phyloP scores from a whole-genome alignment of 371 early-diverging fungal species.

The Massospora cicadina region DNA sequence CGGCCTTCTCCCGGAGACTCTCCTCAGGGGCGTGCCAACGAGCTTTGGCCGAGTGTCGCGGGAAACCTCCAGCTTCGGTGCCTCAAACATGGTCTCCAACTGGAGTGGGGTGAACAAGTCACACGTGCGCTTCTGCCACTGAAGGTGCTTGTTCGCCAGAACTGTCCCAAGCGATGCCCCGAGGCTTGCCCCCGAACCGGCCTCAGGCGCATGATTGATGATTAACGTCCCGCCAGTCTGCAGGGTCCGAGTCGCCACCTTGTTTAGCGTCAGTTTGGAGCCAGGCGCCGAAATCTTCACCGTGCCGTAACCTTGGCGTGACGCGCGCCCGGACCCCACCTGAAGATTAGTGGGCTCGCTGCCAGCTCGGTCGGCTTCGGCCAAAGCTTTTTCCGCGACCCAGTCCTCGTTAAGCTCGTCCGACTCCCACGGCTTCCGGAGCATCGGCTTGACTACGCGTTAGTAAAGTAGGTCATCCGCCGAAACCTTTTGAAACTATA shows the following conservation, averaged over 20 bases:
- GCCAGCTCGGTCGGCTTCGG: not conserved
- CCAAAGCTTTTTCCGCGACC: not conserved
- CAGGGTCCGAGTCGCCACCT: not conserved
- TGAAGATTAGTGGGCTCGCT: not conserved
- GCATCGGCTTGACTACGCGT: not conserved
- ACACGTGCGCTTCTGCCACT: not conserved
- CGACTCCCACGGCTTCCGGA: slow-evolving; percentile 1
- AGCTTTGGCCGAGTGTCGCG: not conserved
- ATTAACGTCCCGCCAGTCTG: not conserved
- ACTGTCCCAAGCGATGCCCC: not conserved
- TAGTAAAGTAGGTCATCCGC: too few species aligned
- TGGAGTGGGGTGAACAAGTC: slow-evolving; percentile 4
- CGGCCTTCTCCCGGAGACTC: not conserved
- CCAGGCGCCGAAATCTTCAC: not conserved
- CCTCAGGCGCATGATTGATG: not conserved
- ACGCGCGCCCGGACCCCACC: not conserved
- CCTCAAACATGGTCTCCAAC: slow-evolving; percentile 1
- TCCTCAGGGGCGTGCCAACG: not conserved
- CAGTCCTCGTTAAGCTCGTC: slow-evolving; percentile 6
- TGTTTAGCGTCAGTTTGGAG: not conserved
- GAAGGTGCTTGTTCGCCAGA: not conserved
- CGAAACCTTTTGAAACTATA: too few species aligned
- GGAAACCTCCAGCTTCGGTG: not conserved
- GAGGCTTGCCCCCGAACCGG: not conserved
- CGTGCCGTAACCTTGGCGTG: not conserved